These are phyloP conservation scores for Fusarium decemcellulare DNA, from an alignment of 2,329 filamentous ascomycete genomes.

Conservation along the genomic window DNA sequence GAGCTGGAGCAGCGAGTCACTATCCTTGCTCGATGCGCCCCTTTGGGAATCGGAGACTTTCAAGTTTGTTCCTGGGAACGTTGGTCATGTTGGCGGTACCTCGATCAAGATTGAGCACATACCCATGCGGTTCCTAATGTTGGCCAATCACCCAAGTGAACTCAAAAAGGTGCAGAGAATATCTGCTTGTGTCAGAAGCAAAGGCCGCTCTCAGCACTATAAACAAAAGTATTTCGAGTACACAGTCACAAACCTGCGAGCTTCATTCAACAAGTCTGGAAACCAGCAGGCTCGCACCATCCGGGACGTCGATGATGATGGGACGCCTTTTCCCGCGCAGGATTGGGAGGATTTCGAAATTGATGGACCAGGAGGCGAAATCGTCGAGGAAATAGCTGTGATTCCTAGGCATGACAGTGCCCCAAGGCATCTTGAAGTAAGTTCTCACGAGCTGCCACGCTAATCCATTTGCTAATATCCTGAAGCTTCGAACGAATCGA, in stretches of 20 bases:
- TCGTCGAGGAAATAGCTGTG: not conserved
- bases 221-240: not conserved
- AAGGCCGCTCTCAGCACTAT: not conserved
- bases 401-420: not conserved
- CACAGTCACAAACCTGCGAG: not conserved
- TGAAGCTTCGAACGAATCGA: constrained; percentile 1
- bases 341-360: not conserved
- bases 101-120: not conserved
- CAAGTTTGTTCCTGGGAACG: not conserved
- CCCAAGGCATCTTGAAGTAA: not conserved
- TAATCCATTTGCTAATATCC: not conserved
- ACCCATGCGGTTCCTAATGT: not conserved
- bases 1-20: not conserved
- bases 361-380: constrained; percentile 1
- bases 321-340: not conserved
- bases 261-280: not conserved
- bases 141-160: not conserved
- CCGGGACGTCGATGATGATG: not conserved
- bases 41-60: not conserved
- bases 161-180: not conserved
- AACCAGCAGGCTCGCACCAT: not conserved
- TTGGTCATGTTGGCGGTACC: not conserved
- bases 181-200: not conserved
- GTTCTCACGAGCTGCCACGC: not conserved
- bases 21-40: not conserved